Conservation (phyloP, 345 rosid genomes). For the Anastatica hierochuntica region DNA sequence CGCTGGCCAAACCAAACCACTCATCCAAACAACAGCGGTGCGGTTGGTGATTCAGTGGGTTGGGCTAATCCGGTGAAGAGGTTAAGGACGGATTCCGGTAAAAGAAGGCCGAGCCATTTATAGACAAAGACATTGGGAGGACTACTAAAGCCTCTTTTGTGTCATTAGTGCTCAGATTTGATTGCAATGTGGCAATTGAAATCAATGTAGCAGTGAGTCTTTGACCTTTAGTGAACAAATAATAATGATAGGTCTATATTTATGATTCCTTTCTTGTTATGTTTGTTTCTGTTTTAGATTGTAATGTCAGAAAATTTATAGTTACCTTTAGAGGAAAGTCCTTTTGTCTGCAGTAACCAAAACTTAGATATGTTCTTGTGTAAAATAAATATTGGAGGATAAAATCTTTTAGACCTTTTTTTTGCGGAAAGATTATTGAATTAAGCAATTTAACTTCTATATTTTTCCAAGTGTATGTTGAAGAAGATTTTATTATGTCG, state of each 20-base stretch:
- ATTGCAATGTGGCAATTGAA: conserved; percentile 11
- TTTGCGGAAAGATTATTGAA: too few species aligned
- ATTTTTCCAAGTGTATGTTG: too few species aligned
- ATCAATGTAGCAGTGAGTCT: conserved; percentile 11
- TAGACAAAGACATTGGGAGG: conserved; percentile 24
- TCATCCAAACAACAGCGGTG: conserved; percentile 44
- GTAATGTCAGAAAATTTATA: not conserved
- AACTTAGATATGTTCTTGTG: too few species aligned
- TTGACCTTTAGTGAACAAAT: conserved; percentile 15
- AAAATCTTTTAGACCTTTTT: too few species aligned
- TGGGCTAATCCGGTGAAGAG: conserved; percentile 99
- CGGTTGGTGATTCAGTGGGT: conserved; percentile 52
- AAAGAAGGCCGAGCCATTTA: conserved; percentile 82
- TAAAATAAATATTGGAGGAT: too few species aligned
- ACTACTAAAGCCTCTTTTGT: conserved; percentile 12
- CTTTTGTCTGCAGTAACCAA: conserved; percentile 9
- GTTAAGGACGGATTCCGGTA: conserved; percentile 85
- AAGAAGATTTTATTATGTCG: too few species aligned
- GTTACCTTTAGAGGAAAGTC: conserved; percentile 2
- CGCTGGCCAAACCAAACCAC: conserved; percentile 61
- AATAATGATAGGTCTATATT: not conserved
- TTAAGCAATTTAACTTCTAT: too few species aligned
- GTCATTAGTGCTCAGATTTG: conserved; percentile 1
- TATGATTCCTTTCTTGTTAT: not conserved
- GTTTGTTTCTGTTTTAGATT: conserved; percentile 12